Percentiles rank a stretch among this genome's conserved stretches.
Conservation (phyloP, 2,329 filamentous ascomycete genomes). For the Nemania serpens region DNA sequence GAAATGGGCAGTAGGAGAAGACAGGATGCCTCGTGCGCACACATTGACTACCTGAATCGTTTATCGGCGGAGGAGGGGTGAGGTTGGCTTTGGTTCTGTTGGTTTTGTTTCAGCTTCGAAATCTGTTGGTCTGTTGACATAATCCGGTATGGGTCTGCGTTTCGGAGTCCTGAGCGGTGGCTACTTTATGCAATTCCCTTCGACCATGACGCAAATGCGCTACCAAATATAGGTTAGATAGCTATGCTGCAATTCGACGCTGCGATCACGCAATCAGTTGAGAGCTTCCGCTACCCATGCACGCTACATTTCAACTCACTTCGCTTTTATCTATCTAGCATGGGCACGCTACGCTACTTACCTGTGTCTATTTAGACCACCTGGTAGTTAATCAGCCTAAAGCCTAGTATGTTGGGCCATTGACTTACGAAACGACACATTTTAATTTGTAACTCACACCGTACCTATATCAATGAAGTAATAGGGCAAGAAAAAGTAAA, state of each 20-base stretch:
- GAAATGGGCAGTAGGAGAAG: background rate
- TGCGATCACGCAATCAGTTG: conserved; percentile 10
- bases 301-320: background rate
- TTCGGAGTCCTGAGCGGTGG: background rate
- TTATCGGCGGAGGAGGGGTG: background rate
- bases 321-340: background rate
- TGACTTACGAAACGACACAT: no score
- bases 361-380: no score
- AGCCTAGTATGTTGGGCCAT: no score
- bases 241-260: background rate
- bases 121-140: background rate
- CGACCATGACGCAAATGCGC: conserved; percentile 21
- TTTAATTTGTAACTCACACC: no score
- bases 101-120: background rate
- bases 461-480: no score
- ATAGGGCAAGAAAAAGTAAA: no score
- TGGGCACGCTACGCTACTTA: background rate
- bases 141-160: background rate
- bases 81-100: background rate
- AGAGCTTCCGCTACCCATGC: background rate
- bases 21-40: background rate
- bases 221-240: background rate
- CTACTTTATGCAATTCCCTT: conserved; percentile 13
- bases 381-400: no score
- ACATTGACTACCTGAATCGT: background rate